phyloP scores from a whole-genome alignment of 1,139 yeast species.

The Kazachstania sp. region DNA sequence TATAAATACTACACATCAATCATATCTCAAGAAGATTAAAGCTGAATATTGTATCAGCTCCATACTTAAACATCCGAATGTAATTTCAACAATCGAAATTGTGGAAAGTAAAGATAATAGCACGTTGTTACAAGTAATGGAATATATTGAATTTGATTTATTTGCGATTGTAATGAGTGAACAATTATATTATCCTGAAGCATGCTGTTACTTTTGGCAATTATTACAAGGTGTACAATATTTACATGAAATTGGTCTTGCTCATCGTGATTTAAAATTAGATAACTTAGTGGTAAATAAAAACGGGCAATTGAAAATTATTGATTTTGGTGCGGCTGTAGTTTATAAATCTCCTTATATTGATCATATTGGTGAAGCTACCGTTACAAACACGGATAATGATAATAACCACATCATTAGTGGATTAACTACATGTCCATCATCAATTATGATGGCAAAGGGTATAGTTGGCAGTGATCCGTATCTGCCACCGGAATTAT shows the following conservation, averaged over 20 bases:
- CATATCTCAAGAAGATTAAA: constrained; percentile 78
- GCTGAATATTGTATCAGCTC: constrained; percentile 94
- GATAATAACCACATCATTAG: background rate
- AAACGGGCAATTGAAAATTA: constrained; percentile 77
- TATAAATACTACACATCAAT: constrained; percentile 48
- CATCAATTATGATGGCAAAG: constrained; percentile 64
- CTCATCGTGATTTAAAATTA: constrained; percentile 85
- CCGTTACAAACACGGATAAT: background rate
- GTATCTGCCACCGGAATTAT: constrained; percentile 88
- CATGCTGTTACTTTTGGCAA: constrained; percentile 81
- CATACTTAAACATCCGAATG: constrained; percentile 81
- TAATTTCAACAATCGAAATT: constrained; percentile 83
- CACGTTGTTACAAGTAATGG: constrained; percentile 71
- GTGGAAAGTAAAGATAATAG: constrained; percentile 38
- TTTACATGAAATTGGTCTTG: constrained; percentile 74
- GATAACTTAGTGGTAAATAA: constrained; percentile 85
- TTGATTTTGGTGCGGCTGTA: constrained; percentile 90
- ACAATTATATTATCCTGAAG: constrained; percentile 67
- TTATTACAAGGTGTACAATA: constrained; percentile 71
- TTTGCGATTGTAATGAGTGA: constrained; percentile 95
- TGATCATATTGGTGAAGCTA: background rate
- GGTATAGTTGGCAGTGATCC: constrained; percentile 97
- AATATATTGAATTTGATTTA: constrained; percentile 86
- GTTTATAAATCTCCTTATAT: constrained; percentile 73
- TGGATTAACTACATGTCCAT: constrained; percentile 33